phyloP scores from a whole-genome alignment of 2,329 filamentous ascomycete species.

The Fusarium napiforme region DNA sequence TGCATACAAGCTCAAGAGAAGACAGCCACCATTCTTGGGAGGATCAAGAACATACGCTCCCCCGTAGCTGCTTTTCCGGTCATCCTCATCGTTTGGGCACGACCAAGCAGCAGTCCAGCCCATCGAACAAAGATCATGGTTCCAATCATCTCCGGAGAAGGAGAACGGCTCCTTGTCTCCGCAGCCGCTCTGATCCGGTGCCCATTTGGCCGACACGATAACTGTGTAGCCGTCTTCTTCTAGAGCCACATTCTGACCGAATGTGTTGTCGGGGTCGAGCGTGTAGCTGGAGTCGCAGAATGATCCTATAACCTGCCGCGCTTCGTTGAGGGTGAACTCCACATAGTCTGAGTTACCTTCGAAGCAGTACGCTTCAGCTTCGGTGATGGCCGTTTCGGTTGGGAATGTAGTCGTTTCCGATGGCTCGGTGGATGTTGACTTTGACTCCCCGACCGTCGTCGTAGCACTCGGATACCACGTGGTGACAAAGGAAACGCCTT shows the following conservation, averaged over 20 bases:
- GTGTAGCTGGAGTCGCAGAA: conserved; percentile 19
- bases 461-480: neutral
- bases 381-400: conserved; percentile 6
- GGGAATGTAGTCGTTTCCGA: conserved; percentile 1
- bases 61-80: conserved; percentile 9
- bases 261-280: conserved; percentile 2
- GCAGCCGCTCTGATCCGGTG: conserved; percentile 12
- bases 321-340: neutral
- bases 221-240: conserved; percentile 11
- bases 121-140: neutral
- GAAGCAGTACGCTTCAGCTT: conserved; percentile 13
- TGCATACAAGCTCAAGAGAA: conserved; percentile 21
- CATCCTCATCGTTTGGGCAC: neutral
- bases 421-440: neutral
- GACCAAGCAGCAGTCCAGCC: neutral
- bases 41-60: conserved; percentile 12
- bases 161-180: conserved; percentile 3
- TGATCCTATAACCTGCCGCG: neutral
- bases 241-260: neutral
- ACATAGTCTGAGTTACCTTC: neutral
- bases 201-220: conserved; percentile 16
- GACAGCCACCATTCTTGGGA: conserved; percentile 2
- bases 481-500: neutral
- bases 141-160: neutral
- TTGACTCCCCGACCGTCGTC: neutral